Evolutionary conservation across 228 moss, liverwort and hornwort species (phyloP).

Genomic region (Sphagnum fallax): DNA sequence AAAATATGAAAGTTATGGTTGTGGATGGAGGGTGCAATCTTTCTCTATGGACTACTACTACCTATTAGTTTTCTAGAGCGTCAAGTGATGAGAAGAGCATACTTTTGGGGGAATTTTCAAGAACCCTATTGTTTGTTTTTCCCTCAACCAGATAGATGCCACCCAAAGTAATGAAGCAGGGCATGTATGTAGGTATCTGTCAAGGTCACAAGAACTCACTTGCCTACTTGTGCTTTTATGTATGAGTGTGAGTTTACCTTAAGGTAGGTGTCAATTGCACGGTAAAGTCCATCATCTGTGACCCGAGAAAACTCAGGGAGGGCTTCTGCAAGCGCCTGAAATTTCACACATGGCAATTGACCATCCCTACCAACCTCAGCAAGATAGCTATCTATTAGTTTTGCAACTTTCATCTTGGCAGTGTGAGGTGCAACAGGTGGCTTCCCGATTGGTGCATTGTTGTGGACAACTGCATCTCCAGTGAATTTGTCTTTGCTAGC

Average conservation of each 20-base stretch:
- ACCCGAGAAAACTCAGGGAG: conserved; percentile 31
- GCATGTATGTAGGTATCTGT: neutral
- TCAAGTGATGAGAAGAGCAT: too few relatives aligned
- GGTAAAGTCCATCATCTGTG: conserved; percentile 47
- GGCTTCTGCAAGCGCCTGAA: conserved; percentile 37
- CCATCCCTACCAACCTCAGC: conserved; percentile 42
- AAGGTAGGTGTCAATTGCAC: conserved; percentile 50
- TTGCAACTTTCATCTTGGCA: conserved; percentile 39
- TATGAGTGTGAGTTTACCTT: conserved; percentile 13
- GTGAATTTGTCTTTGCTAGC: too few relatives aligned
- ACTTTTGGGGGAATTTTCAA: too few relatives aligned
- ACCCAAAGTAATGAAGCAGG: neutral
- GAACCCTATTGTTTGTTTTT: too few relatives aligned
- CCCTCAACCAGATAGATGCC: neutral
- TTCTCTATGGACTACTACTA: neutral
- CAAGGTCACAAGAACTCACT: neutral
- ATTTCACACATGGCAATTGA: conserved; percentile 26
- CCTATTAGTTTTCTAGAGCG: neutral
- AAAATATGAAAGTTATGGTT: neutral
- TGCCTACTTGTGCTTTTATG: neutral
- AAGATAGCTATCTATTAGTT: conserved; percentile 41
- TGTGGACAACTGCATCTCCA: too few relatives aligned
- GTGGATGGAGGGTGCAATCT: neutral
- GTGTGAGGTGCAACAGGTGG: conserved; percentile 10
- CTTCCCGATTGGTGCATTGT: neutral